phyloP scores from a whole-genome alignment of 1,284 basidiomycete genomes.

The Heterobasidion parviporum region DNA sequence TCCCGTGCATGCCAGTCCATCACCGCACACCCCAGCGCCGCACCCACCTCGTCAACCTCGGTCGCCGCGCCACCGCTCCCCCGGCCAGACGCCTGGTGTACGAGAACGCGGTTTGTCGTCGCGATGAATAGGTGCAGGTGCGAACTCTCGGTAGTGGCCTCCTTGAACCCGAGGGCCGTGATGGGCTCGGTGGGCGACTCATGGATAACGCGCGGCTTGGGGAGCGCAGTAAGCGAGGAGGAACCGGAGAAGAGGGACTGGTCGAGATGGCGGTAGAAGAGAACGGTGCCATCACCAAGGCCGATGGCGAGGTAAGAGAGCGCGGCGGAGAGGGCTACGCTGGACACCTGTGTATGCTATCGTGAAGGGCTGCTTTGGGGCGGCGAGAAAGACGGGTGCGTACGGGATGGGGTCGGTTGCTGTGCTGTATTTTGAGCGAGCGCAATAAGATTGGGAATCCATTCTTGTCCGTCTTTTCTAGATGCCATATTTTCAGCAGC shows the following conservation, averaged over 20 bases:
- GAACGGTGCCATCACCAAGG: constrained; percentile 89
- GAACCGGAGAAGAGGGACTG: constrained; percentile 69
- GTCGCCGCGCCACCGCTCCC: constrained; percentile 61
- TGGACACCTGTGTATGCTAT: constrained; percentile 51
- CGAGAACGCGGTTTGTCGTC: constrained; percentile 77
- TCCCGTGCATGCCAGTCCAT: constrained; percentile 68
- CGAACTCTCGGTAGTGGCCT: constrained; percentile 43
- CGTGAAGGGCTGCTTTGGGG: background rate
- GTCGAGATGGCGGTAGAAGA: constrained; percentile 86
- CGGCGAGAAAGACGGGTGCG: constrained; percentile 14
- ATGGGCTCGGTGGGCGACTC: constrained; percentile 81
- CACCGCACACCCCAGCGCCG: constrained; percentile 75
- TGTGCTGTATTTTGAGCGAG: constrained; percentile 71
- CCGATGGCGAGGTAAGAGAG: constrained; percentile 87
- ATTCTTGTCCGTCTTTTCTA: constrained; percentile 70
- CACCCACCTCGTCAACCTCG: constrained; percentile 82
- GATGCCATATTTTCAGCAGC: constrained; percentile 85
- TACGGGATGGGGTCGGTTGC: constrained; percentile 77
- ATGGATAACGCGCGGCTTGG: constrained; percentile 74
- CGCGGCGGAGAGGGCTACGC: constrained; percentile 73
- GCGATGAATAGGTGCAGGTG: constrained; percentile 76
- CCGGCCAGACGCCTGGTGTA: constrained; percentile 71
- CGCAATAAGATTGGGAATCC: constrained; percentile 64
- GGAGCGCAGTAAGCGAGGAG: constrained; percentile 59
- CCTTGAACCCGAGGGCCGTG: constrained; percentile 85